Conservation (phyloP, 2,329 filamentous ascomycete genomes). For the Incumbomyces lentus region DNA sequence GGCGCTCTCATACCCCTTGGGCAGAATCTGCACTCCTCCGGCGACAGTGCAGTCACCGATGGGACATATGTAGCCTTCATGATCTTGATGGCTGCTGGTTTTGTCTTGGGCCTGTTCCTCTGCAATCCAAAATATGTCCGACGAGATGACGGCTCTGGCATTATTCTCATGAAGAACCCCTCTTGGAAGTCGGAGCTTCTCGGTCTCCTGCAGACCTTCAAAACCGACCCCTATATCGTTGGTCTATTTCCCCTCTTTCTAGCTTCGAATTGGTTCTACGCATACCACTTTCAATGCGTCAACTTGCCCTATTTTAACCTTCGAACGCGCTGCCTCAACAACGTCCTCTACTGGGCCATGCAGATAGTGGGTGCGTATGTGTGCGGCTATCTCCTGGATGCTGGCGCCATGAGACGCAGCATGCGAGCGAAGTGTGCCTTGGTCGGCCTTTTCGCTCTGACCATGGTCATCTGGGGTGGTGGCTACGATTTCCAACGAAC, state of each 20-base stretch:
- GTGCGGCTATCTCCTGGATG: slow-evolving; percentile 63
- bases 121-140: slow-evolving; percentile 59
- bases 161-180: slow-evolving; percentile 85
- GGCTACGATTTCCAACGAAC: slow-evolving; percentile 65
- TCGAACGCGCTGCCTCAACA: slow-evolving; percentile 66
- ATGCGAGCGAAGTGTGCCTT: slow-evolving; percentile 57
- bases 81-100: slow-evolving; percentile 66
- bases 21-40: slow-evolving; percentile 34
- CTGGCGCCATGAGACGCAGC: slow-evolving; percentile 48
- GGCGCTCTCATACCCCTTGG: slow-evolving; percentile 49
- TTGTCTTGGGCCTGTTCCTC: slow-evolving; percentile 52
- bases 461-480: slow-evolving; percentile 71
- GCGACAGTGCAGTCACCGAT: slow-evolving; percentile 40
- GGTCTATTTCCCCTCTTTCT: slow-evolving; percentile 74
- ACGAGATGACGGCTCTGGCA: slow-evolving; percentile 64
- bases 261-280: slow-evolving; percentile 69
- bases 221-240: slow-evolving; percentile 60
- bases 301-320: slow-evolving; percentile 63
- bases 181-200: slow-evolving; percentile 70
- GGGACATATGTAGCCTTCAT: slow-evolving; percentile 86
- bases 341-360: slow-evolving; percentile 64
- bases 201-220: slow-evolving; percentile 65
- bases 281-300: slow-evolving; percentile 67
- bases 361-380: slow-evolving; percentile 68
- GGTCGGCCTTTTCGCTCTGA: slow-evolving; percentile 53